These are phyloP conservation scores for Sideroxylon spinosum DNA, from an alignment of 179 eudicot genomes.

Conservation along the genomic window DNA sequence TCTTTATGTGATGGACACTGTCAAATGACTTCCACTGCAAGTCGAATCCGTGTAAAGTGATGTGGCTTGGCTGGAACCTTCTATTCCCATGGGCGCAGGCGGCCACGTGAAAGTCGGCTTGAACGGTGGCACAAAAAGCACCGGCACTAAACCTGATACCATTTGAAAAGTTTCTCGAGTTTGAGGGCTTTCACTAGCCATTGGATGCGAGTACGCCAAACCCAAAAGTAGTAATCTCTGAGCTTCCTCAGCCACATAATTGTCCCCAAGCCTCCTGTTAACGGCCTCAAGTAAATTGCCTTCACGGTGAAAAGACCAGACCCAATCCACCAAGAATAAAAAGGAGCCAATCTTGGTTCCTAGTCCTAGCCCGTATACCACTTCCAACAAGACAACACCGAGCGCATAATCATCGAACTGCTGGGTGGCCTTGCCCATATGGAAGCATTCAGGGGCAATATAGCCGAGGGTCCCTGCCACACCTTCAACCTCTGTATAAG, in stretches of 20 bases:
- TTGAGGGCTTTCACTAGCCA: constrained; percentile 52
- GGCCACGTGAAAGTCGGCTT: constrained; percentile 87
- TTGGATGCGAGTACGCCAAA: constrained; percentile 69
- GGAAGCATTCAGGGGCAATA: constrained; percentile 89
- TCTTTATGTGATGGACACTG: constrained; percentile 19
- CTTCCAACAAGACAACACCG: constrained; percentile 63
- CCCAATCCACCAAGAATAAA: constrained; percentile 66
- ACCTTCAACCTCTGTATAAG: constrained; percentile 68
- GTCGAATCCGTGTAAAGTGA: constrained; percentile 23
- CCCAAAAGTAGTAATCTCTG: constrained; percentile 55
- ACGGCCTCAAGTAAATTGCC: constrained; percentile 48
- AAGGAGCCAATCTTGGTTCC: constrained; percentile 50
- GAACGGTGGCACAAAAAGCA: constrained; percentile 60
- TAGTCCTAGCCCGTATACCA: constrained; percentile 60
- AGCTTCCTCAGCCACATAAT: constrained; percentile 53
- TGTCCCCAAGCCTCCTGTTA: constrained; percentile 43
- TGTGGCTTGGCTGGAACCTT: constrained; percentile 37
- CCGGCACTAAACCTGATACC: constrained; percentile 44
- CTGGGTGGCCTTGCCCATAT: constrained; percentile 67
- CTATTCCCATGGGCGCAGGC: constrained; percentile 32
- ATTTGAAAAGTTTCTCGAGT: constrained; percentile 51
- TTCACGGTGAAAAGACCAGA: constrained; percentile 72
- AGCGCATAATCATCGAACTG: constrained; percentile 70
- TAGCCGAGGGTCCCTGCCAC: constrained; percentile 76
- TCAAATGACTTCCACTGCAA: constrained; percentile 29